A percentile compares a stretch with the other conserved stretches of the same genome.
These are phyloP conservation scores for Zygosaccharomyces pseudobailii DNA, from an alignment of 1,139 yeast species.

Conservation along the genomic window DNA sequence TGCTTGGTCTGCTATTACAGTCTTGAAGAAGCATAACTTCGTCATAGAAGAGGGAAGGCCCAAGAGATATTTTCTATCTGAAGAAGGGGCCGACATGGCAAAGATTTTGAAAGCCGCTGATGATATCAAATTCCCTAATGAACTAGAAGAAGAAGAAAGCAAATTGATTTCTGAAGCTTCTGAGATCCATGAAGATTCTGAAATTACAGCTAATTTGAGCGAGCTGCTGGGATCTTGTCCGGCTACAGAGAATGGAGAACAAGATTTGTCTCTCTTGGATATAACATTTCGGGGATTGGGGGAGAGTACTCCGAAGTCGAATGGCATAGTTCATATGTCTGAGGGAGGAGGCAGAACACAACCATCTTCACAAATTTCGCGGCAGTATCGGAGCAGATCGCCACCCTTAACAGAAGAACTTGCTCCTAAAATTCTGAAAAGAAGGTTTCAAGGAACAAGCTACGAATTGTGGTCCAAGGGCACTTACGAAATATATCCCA, in stretches of 20 bases:
- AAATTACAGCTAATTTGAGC: conserved; percentile 24
- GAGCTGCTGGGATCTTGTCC: conserved; percentile 12
- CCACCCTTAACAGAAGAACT: background rate
- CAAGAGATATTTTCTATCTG: conserved; percentile 58
- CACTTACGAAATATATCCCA: conserved; percentile 52
- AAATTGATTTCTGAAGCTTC: conserved; percentile 2
- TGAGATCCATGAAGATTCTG: conserved; percentile 8
- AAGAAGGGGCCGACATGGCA: conserved; percentile 67
- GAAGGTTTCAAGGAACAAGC: conserved; percentile 23
- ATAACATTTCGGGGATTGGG: conserved; percentile 7
- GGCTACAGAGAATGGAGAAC: background rate
- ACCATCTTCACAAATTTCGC: conserved; percentile 6
- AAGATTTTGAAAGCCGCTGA: conserved; percentile 48
- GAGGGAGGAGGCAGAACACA: background rate
- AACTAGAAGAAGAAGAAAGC: conserved; percentile 11
- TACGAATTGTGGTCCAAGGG: conserved; percentile 50
- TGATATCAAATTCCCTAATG: conserved; percentile 29
- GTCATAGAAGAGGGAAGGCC: conserved; percentile 58
- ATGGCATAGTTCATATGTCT: background rate
- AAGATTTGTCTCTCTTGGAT: conserved; percentile 6
- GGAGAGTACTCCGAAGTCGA: conserved; percentile 3
- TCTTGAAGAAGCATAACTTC: conserved; percentile 57
- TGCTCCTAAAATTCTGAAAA: conserved; percentile 12
- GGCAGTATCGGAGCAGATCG: background rate
- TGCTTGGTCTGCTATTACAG: conserved; percentile 74